Percentiles rank a stretch among this genome's conserved stretches.
phyloP scores from a whole-genome alignment of 768 basidiomycete species.

The Tricholoma saponaceum region DNA sequence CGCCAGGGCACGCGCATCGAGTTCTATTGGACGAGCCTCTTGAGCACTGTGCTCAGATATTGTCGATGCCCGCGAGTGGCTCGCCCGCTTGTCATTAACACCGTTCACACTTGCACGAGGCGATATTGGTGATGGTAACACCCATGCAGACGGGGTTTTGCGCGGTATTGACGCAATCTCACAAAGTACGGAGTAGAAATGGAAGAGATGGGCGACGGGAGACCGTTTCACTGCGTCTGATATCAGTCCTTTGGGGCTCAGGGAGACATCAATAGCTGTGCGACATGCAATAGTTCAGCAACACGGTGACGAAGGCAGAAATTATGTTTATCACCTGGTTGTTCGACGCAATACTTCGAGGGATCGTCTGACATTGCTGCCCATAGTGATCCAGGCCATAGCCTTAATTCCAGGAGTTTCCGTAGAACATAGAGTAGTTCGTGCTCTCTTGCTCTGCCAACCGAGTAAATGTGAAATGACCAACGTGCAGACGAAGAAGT shows the following conservation, averaged over 20 bases:
- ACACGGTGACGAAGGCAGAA: not conserved
- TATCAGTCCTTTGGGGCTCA: constrained; percentile 52
- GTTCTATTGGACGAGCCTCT: constrained; percentile 33
- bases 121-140: constrained; percentile 23
- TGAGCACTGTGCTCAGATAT: constrained; percentile 10
- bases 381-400: constrained; percentile 78
- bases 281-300: constrained; percentile 1
- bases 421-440: constrained; percentile 82
- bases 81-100: constrained; percentile 8
- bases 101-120: constrained; percentile 4
- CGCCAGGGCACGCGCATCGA: constrained; percentile 66
- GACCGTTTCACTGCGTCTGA: constrained; percentile 74
- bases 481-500: not conserved
- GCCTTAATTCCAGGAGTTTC: constrained; percentile 65
- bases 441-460: constrained; percentile 73
- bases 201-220: constrained; percentile 79
- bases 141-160: constrained; percentile 66
- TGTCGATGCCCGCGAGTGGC: constrained; percentile 4
- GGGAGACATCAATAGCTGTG: constrained; percentile 37
- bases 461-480: not conserved
- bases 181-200: constrained; percentile 77
- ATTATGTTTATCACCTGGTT: constrained; percentile 44
- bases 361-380: constrained; percentile 69
- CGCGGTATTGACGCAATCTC: constrained; percentile 74
- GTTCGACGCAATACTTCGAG: constrained; percentile 45